Percentiles rank a stretch among this genome's conserved stretches.
phyloP scores from a whole-genome alignment of 768 basidiomycete genomes.

The Paxillus rubicundulus region DNA sequence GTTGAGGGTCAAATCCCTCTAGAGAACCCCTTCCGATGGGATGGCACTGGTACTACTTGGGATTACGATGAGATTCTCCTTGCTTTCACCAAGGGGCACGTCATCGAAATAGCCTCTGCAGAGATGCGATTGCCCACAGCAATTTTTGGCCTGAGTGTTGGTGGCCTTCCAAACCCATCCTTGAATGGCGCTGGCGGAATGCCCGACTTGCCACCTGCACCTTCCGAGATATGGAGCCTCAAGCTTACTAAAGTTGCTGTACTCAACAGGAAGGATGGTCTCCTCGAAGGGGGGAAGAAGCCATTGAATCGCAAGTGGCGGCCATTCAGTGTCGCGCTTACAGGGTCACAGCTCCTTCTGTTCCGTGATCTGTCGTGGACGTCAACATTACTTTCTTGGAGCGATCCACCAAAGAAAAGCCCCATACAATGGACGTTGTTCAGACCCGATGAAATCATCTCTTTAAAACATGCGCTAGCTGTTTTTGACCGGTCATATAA shows the following conservation, averaged over 20 bases:
- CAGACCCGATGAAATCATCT: constrained; percentile 83
- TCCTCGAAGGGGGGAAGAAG: constrained; percentile 73
- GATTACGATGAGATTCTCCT: constrained; percentile 62
- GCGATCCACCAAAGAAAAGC: constrained; percentile 33
- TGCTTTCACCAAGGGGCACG: constrained; percentile 58
- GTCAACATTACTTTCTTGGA: constrained; percentile 42
- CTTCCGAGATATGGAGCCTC: constrained; percentile 44
- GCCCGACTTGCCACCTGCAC: constrained; percentile 23
- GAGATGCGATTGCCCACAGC: constrained; percentile 41
- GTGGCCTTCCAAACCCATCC: constrained; percentile 33
- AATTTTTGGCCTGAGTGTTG: constrained; percentile 42
- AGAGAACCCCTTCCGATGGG: constrained; percentile 63
- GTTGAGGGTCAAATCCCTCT: constrained; percentile 56
- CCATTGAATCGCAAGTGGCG: constrained; percentile 83
- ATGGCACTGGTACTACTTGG: constrained; percentile 66
- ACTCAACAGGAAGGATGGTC: constrained; percentile 79
- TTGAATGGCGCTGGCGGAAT: constrained; percentile 25
- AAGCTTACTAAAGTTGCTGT: constrained; percentile 80
- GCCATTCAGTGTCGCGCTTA: constrained; percentile 79
- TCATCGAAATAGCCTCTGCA: constrained; percentile 52
- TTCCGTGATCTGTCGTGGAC: constrained; percentile 74
- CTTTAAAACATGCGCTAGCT: constrained; percentile 75
- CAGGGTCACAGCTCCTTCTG: constrained; percentile 87
- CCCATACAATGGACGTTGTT: constrained; percentile 45
- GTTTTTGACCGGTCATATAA: constrained; percentile 74